These are phyloP conservation scores for Ganoderma resinaceum DNA, from an alignment of 1,284 basidiomycete species.

Conservation along the genomic window DNA sequence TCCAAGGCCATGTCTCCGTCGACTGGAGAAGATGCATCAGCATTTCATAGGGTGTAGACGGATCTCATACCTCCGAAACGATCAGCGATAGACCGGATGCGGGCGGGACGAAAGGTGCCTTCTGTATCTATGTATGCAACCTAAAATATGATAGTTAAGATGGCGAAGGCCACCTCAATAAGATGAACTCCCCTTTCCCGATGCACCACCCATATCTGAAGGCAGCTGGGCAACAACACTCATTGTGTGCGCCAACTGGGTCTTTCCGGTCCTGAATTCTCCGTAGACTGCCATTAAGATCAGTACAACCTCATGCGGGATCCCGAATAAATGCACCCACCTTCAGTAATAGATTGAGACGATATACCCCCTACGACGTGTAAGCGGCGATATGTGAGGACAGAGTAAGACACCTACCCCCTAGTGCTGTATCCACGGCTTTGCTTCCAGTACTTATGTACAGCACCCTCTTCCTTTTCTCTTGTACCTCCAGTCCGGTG, in stretches of 20 bases:
- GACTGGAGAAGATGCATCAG: conserved; percentile 46
- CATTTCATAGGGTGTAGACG: background rate
- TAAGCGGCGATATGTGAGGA: background rate
- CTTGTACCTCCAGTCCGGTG: conserved; percentile 88
- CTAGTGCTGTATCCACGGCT: conserved; percentile 86
- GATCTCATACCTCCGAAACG: conserved; percentile 65
- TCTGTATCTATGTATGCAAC: conserved; percentile 96
- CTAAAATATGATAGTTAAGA: conserved; percentile 43
- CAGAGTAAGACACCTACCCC: conserved; percentile 59
- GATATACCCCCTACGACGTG: conserved; percentile 72
- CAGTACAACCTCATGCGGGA: background rate
- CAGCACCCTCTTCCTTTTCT: conserved; percentile 82
- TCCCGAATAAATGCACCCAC: conserved; percentile 56
- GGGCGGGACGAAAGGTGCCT: conserved; percentile 93
- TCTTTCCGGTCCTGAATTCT: conserved; percentile 87
- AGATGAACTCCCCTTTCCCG: conserved; percentile 70
- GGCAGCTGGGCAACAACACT: conserved; percentile 90
- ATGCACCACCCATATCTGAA: conserved; percentile 87
- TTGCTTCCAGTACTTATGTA: conserved; percentile 91
- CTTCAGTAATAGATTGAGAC: conserved; percentile 93
- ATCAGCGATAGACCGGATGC: conserved; percentile 88
- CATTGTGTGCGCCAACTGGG: conserved; percentile 92
- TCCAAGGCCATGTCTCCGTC: conserved; percentile 88
- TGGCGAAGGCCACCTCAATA: background rate
- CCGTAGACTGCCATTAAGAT: conserved; percentile 64